Conservation (phyloP, 2,329 filamentous ascomycete genomes). For the Domatiomyces globalis region DNA sequence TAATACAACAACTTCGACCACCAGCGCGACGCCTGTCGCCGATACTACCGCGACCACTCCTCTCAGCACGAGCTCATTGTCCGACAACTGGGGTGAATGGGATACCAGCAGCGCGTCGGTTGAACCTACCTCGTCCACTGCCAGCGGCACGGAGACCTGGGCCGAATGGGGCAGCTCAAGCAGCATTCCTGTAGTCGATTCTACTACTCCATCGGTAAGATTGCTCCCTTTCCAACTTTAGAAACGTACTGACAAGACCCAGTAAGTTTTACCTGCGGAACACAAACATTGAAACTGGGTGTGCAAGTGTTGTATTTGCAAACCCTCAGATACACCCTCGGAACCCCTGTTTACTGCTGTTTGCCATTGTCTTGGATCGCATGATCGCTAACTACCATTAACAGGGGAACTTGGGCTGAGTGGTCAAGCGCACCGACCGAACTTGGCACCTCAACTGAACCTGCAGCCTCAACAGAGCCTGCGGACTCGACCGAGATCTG, state of each 20-base stretch:
- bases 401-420: constrained; percentile 4
- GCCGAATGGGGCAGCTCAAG: constrained; percentile 7
- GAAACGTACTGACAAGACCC: background rate
- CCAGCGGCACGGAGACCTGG: constrained; percentile 6
- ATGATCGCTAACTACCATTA: background rate
- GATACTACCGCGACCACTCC: constrained; percentile 12
- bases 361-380: background rate
- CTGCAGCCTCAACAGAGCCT: background rate
- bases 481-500: constrained; percentile 31
- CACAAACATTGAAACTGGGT: background rate
- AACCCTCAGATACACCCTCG: background rate
- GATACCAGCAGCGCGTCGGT: constrained; percentile 17
- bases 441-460: background rate
- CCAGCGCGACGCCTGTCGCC: constrained; percentile 28
- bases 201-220: constrained; percentile 1
- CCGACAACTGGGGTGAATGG: constrained; percentile 15
- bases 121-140: constrained; percentile 21
- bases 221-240: background rate
- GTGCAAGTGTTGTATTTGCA: background rate
- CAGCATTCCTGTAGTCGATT: constrained; percentile 1
- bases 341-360: background rate
- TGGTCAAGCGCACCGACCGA: constrained; percentile 8
- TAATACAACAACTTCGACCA: constrained; percentile 66
- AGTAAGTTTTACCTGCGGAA: background rate
- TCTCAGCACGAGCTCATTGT: constrained; percentile 6